Evolutionary conservation across 2,329 filamentous ascomycete genomes (phyloP).

Genomic region (Fusarium temperatum): DNA sequence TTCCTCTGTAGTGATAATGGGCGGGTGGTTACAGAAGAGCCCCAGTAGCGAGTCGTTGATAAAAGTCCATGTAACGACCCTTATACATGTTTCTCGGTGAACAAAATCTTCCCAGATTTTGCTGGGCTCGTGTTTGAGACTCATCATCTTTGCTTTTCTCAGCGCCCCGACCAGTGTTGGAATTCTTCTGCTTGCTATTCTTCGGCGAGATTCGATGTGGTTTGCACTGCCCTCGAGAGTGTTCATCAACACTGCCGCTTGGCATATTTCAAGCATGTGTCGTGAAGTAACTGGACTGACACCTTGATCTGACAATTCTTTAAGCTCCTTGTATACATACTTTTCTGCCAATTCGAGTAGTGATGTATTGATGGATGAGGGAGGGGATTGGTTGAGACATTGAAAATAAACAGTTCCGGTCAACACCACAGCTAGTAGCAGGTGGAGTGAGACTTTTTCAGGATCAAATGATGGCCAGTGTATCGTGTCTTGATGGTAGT

Average conservation of each 20-base stretch:
- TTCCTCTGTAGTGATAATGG: conserved; percentile 12
- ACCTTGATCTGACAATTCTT: neutral
- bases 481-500: conserved; percentile 9
- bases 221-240: conserved; percentile 10
- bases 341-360: conserved; percentile 16
- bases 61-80: conserved; percentile 24
- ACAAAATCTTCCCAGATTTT: conserved; percentile 13
- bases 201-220: conserved; percentile 1
- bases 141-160: neutral
- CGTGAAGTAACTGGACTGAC: neutral
- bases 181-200: neutral
- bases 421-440: conserved; percentile 4
- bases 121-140: neutral
- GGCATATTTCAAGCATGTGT: conserved; percentile 12
- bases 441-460: neutral
- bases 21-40: conserved; percentile 21
- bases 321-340: conserved; percentile 19
- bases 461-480: conserved; percentile 34
- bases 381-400: neutral
- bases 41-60: conserved; percentile 6
- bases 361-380: neutral
- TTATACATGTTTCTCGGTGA: conserved; percentile 25
- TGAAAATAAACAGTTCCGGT: conserved; percentile 7
- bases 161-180: conserved; percentile 6
- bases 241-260: conserved; percentile 18